These are phyloP conservation scores for Rugosomyces carneus DNA, from an alignment of 1,284 basidiomycete genomes.

Conservation along the genomic window DNA sequence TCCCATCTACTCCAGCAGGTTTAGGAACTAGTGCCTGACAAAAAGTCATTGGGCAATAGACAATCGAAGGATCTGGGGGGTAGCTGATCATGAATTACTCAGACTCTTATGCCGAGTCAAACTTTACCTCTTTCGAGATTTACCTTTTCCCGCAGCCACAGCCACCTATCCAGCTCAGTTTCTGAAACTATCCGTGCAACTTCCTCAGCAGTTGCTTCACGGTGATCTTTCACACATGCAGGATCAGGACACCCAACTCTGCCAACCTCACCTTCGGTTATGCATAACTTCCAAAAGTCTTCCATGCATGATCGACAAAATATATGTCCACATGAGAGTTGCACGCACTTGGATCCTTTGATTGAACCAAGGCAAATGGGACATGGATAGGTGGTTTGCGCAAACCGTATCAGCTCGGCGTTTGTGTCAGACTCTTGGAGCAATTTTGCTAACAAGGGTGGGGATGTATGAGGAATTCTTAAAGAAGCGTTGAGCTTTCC, in stretches of 20 bases:
- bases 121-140: slow-evolving; percentile 58
- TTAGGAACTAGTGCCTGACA: slow-evolving; percentile 67
- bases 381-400: slow-evolving; percentile 57
- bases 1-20: slow-evolving; percentile 40
- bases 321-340: slow-evolving; percentile 61
- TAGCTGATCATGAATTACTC: neutral
- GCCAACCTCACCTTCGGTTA: slow-evolving; percentile 65
- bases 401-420: slow-evolving; percentile 45
- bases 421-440: slow-evolving; percentile 45
- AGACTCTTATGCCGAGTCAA: slow-evolving; percentile 9
- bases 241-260: slow-evolving; percentile 70
- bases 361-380: slow-evolving; percentile 63
- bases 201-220: slow-evolving; percentile 65
- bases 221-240: slow-evolving; percentile 61
- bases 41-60: slow-evolving; percentile 67
- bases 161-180: slow-evolving; percentile 60
- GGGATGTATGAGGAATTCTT: slow-evolving; percentile 53
- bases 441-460: slow-evolving; percentile 41
- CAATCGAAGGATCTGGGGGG: slow-evolving; percentile 59
- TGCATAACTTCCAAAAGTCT: slow-evolving; percentile 71
- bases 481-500: slow-evolving; percentile 2
- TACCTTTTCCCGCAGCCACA: slow-evolving; percentile 65
- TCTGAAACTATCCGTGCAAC: slow-evolving; percentile 61
- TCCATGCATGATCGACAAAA: slow-evolving; percentile 69
- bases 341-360: slow-evolving; percentile 65